A percentile compares a stretch with the other conserved stretches of the same genome.
Evolutionary conservation across 257 asterid species (phyloP).

Genomic region (Rubia yunnanensis): DNA sequence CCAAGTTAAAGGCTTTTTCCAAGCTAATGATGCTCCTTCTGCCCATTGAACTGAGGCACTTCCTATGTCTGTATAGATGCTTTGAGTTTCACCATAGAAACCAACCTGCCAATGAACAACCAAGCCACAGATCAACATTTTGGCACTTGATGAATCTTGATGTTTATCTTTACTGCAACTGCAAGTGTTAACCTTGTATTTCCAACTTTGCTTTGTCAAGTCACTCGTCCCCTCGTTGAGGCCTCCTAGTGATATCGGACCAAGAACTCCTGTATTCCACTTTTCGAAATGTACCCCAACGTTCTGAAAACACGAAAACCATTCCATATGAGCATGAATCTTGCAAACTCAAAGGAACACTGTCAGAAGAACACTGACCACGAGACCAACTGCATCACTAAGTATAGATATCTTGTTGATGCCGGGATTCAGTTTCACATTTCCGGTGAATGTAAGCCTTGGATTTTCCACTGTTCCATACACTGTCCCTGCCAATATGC

Average conservation of each 20-base stretch:
- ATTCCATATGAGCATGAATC: neutral
- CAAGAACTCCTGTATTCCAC: conserved; percentile 78
- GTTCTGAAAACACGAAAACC: conserved; percentile 36
- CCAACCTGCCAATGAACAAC: conserved; percentile 27
- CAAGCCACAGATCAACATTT: neutral
- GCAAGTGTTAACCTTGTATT: conserved; percentile 39
- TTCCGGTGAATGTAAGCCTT: conserved; percentile 38
- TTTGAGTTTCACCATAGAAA: conserved; percentile 57
- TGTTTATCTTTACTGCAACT: too few relatives aligned
- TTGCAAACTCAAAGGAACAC: neutral
- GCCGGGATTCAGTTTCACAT: conserved; percentile 61
- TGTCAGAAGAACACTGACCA: conserved; percentile 42
- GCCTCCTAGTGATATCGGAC: conserved; percentile 70
- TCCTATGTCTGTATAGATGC: conserved; percentile 43
- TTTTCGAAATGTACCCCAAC: conserved; percentile 70
- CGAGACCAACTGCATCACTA: conserved; percentile 77
- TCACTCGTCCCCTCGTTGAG: conserved; percentile 71
- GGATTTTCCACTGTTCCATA: conserved; percentile 58
- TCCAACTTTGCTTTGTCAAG: conserved; percentile 76
- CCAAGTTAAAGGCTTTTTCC: conserved; percentile 87
- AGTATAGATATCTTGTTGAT: conserved; percentile 74
- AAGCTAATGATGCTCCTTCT: conserved; percentile 48
- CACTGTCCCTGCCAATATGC: conserved; percentile 34
- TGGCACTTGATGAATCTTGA: neutral
- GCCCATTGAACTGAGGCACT: conserved; percentile 74